Conservation (phyloP, 768 basidiomycete species). For the Tubosaeta sp. region DNA sequence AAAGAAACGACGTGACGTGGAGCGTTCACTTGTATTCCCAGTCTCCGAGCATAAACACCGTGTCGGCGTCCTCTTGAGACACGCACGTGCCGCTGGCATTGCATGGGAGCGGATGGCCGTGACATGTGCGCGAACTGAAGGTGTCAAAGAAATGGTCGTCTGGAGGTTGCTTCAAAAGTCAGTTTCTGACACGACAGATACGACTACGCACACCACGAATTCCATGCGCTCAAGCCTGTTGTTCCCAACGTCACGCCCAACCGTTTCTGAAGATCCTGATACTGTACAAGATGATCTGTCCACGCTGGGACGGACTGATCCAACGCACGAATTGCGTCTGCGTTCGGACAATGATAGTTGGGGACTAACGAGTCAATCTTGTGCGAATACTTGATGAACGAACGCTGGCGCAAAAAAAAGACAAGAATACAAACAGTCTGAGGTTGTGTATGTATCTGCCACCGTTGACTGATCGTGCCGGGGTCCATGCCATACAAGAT, state of each 20-base stretch:
- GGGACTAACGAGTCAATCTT: constrained; percentile 49
- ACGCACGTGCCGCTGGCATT: constrained; percentile 40
- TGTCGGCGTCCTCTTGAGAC: constrained; percentile 41
- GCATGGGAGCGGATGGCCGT: constrained; percentile 39
- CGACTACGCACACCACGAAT: constrained; percentile 41
- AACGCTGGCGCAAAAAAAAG: not conserved
- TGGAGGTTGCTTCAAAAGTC: not conserved
- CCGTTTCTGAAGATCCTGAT: constrained; percentile 34
- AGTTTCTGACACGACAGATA: not conserved
- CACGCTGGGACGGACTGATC: constrained; percentile 44
- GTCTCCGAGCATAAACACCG: constrained; percentile 52
- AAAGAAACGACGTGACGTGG: not conserved
- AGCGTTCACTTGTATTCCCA: constrained; percentile 53
- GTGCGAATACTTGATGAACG: not conserved
- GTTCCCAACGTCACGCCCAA: constrained; percentile 40
- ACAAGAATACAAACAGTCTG: constrained; percentile 28
- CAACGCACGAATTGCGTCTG: constrained; percentile 35
- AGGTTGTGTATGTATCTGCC: constrained; percentile 42
- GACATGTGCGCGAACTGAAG: constrained; percentile 46
- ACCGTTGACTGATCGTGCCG: constrained; percentile 24
- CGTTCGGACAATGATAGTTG: constrained; percentile 40
- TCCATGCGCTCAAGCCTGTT: constrained; percentile 36
- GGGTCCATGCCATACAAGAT: constrained; percentile 45
- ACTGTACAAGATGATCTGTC: constrained; percentile 40
- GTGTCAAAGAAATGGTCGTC: constrained; percentile 48